These are phyloP conservation scores for Apiotrichum sp. DNA, from an alignment of 1,284 basidiomycete genomes.

Conservation along the genomic window DNA sequence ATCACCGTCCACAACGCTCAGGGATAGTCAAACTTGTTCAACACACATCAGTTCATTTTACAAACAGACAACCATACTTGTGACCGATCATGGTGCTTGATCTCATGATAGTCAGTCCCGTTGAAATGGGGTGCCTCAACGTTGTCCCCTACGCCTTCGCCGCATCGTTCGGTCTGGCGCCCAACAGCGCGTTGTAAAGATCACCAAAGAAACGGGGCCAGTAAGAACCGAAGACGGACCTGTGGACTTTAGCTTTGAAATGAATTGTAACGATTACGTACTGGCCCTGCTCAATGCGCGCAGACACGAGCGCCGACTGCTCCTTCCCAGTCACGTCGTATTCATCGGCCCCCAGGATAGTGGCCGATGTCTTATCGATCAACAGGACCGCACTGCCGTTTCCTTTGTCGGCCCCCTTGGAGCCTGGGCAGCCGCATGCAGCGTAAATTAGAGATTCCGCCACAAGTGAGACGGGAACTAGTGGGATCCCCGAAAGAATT, in stretches of 20 bases:
- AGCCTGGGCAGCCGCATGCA: not conserved
- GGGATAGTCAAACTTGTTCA: no score
- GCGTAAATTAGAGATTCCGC: slow-evolving; percentile 7
- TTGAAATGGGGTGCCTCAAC: not conserved
- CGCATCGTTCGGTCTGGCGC: not conserved
- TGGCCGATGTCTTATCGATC: slow-evolving; percentile 5
- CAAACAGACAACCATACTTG: no score
- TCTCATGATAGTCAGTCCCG: no score
- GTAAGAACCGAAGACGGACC: not conserved
- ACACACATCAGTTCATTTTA: no score
- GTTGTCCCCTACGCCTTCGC: not conserved
- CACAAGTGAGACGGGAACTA: slow-evolving; percentile 6
- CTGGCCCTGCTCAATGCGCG: not conserved
- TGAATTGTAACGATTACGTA: not conserved
- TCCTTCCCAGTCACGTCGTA: slow-evolving; percentile 6
- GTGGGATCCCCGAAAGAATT: slow-evolving; percentile 11
- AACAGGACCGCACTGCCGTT: slow-evolving; percentile 11
- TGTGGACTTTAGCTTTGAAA: not conserved
- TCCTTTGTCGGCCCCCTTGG: not conserved
- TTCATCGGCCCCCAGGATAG: slow-evolving; percentile 2
- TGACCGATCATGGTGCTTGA: no score
- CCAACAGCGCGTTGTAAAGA: not conserved
- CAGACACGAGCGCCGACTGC: not conserved
- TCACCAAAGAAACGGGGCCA: not conserved
- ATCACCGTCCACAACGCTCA: no score